phyloP scores from a whole-genome alignment of 2,329 filamentous ascomycete species.

The Cercospora zeina region DNA sequence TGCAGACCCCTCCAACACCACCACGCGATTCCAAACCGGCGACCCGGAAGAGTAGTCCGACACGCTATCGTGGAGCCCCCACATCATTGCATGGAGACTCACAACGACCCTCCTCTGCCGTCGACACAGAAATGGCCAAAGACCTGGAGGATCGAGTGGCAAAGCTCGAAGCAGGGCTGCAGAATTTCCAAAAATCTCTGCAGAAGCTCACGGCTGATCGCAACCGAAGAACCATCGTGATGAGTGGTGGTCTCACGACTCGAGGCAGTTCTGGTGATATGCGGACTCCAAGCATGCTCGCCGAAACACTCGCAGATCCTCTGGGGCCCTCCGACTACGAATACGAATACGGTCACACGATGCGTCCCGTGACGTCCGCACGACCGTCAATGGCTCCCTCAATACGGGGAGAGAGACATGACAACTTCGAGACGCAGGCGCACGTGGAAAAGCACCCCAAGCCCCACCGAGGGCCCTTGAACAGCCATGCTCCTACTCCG shows the following conservation, averaged over 20 bases:
- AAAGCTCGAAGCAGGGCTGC: conserved; percentile 39
- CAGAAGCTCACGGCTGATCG: conserved; percentile 38
- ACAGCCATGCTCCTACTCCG: conserved; percentile 13
- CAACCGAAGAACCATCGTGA: conserved; percentile 38
- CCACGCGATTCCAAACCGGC: conserved; percentile 13
- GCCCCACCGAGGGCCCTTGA: neutral
- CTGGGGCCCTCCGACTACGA: conserved; percentile 28
- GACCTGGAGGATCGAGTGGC: conserved; percentile 42
- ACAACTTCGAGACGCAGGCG: neutral
- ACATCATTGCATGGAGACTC: conserved; percentile 20
- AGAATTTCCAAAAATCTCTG: conserved; percentile 39
- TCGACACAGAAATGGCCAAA: conserved; percentile 26
- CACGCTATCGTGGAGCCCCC: conserved; percentile 15
- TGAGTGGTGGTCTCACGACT: conserved; percentile 28
- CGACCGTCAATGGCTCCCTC: conserved; percentile 28
- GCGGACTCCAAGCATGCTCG: conserved; percentile 41
- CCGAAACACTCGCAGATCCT: conserved; percentile 34
- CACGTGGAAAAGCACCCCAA: neutral
- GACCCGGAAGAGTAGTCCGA: conserved; percentile 26
- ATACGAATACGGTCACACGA: conserved; percentile 29
- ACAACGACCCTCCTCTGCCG: conserved; percentile 21
- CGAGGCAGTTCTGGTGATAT: conserved; percentile 26
- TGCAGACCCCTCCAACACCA: neutral
- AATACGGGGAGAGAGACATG: neutral
- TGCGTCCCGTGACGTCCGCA: conserved; percentile 32